Percentiles rank a stretch among this genome's conserved stretches.
These are phyloP conservation scores for Candida maltosa DNA, from an alignment of 805 yeast species.

Conservation along the genomic window DNA sequence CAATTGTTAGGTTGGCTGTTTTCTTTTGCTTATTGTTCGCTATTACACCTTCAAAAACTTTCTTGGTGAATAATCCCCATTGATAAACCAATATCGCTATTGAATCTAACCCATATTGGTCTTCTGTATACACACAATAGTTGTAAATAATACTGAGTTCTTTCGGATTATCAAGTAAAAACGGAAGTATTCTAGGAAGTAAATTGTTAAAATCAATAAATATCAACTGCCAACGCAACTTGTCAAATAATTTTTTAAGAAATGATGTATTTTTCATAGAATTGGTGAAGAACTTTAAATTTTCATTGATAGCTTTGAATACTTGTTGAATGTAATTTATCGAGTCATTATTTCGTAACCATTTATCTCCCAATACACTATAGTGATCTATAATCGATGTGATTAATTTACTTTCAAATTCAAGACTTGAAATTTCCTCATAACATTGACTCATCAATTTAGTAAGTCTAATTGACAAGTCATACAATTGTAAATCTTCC, in stretches of 20 bases:
- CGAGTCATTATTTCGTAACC: no score
- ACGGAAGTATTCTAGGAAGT: slow-evolving; percentile 17
- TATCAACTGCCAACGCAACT: slow-evolving; percentile 28
- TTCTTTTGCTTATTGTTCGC: slow-evolving; percentile 5
- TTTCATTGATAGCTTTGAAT: slow-evolving; percentile 13
- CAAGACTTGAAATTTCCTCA: no score
- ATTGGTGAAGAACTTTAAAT: slow-evolving; percentile 17
- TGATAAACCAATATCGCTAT: slow-evolving; percentile 16
- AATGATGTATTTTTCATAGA: slow-evolving; percentile 17
- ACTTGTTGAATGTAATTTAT: slow-evolving; percentile 13
- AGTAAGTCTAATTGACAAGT: no score
- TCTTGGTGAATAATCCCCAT: slow-evolving; percentile 20
- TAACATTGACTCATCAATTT: no score
- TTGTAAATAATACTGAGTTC: slow-evolving; percentile 15
- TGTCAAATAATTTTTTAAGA: slow-evolving; percentile 13
- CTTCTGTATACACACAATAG: slow-evolving; percentile 16
- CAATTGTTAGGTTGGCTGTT: slow-evolving; percentile 2
- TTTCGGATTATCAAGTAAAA: slow-evolving; percentile 11
- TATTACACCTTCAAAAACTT: slow-evolving; percentile 8
- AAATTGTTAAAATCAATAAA: slow-evolving; percentile 22
- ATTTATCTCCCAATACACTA: no score
- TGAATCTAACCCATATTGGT: slow-evolving; percentile 19
- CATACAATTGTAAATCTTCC: no score
- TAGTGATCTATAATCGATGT: no score
- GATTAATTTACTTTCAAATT: no score